Evolutionary conservation across 108 stramenopile genomes (phyloP), one percentile per base, ranked within the genome.

Genomic region (Nitzschia palea): DNA sequence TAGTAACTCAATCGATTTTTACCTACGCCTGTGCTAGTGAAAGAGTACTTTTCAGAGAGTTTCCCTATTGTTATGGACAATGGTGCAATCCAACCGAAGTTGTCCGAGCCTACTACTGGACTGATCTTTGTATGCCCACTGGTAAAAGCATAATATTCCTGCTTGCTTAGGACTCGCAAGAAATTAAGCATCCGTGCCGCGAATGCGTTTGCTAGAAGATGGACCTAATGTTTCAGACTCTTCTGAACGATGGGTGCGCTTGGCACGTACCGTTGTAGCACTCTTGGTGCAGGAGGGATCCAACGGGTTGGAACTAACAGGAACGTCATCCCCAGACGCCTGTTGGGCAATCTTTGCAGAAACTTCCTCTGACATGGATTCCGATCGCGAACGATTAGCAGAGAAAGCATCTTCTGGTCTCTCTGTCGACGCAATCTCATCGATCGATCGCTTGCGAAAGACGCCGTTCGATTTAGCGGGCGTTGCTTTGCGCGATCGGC

Each of bases 391-490:
- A 54, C 69, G 69, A 34, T 22, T 73, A 4, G 40, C 47, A 31
- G 42, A 27, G 23, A 53, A 44, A 5, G 44, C 35, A n/a, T 55
- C 17, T 4, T 15, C 43, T 15, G 45, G 44, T n/a, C 48, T 63
- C 8, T 55, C 55, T 2, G 30, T 23, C n/a, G 45, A 26, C 9
- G 27, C 59, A 4, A 64, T 62, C 8, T 68, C 67, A 22, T 76
- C 67, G 18, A 68, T 68, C 4, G 52, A 55, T 62, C 67, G 67
- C 37, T 76, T 76, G 42, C 61, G 59, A 20, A 48, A 48, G 47
- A 48, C 4, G 6, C 6, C 37, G 3, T 48, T 48, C 20, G 34
- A 40, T n/a, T 43, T 26, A 20, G 48, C 27, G 3, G 43, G 25
- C 3, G 54, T 60, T 35, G 37, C 48, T 17, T 50, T 65, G 45